Evolutionary conservation across 768 basidiomycete species (phyloP), one percentile per base, ranked within the genome.

Genomic region (Lactifluus volemus): DNA sequence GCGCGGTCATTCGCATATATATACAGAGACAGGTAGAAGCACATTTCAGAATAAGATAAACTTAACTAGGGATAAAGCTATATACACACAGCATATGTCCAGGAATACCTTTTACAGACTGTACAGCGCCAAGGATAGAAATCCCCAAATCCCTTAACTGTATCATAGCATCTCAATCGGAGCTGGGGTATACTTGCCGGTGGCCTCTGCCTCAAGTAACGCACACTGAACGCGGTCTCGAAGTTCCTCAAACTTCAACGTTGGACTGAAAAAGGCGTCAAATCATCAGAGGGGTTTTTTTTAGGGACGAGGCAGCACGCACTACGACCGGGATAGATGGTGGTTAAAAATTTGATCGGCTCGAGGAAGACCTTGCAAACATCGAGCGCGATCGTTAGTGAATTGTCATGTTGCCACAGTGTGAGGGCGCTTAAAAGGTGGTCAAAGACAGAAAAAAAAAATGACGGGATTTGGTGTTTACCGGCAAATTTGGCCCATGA

Each of bases 401-500:
- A 75, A 58, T 79, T 75, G 67, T 86, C 84, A 58, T 76, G 76
- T 66, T 80, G 75, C 81, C 82, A 86, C 55, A 85, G 68, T 5
- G 74, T 73, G 56, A 88, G 70, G 10, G 80, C 77, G 60, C 82
- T 84, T 41, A 10, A 42, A 9, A 25, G 14, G 14, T 4, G 15
- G 4, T 19, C 8, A 11, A 2, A n/a, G n/a, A n/a, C n/a, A n/a
- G n/a, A n/a, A n/a, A n/a, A n/a, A n/a, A n/a, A n/a, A n/a, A n/a
- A n/a, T n/a, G n/a, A n/a, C 25, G 25, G 25, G 25, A 25, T 25
- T 25, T 25, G n/a, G n/a, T n/a, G n/a, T 25, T 42, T 60, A 80
- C 83, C 81, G 78, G 68, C 71, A 76, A 57, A 85, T 77, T 71
- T 87, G 84, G n/a, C 78, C 77, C 82, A 85, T 84, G 65, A 87